A percentile compares a stretch with the other conserved stretches of the same genome.
Evolutionary conservation across 2,329 filamentous ascomycete species (phyloP).

Genomic region (Aspergillus aculeatus): DNA sequence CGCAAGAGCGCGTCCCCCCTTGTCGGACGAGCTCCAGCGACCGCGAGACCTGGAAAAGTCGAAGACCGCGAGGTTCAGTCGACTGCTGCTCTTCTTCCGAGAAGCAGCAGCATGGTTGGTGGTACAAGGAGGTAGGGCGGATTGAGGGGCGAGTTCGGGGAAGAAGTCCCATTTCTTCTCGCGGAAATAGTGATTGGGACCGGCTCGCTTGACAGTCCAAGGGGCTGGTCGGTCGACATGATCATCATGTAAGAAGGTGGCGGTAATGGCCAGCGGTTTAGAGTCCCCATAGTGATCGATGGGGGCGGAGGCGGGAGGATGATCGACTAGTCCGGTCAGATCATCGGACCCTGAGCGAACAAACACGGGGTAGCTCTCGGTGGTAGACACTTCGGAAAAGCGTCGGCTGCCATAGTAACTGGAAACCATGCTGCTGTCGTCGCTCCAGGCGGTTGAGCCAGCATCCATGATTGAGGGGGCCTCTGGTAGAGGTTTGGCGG

Average conservation of each 20-base stretch:
- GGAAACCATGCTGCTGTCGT: slow-evolving; percentile 30
- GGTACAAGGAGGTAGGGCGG: slow-evolving; percentile 20
- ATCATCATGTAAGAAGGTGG: slow-evolving; percentile 21
- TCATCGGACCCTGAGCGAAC: slow-evolving; percentile 31
- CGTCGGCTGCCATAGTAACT: slow-evolving; percentile 21
- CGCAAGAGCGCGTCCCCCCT: slow-evolving; percentile 20
- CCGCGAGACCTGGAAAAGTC: slow-evolving; percentile 20
- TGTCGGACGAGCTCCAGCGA: slow-evolving; percentile 29
- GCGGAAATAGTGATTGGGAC: slow-evolving; percentile 38
- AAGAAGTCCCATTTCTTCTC: slow-evolving; percentile 46
- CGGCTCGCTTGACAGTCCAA: slow-evolving; percentile 23
- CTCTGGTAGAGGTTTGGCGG: slow-evolving; percentile 26
- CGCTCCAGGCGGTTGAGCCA: slow-evolving; percentile 30
- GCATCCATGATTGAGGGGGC: slow-evolving; percentile 18
- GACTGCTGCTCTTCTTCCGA: slow-evolving; percentile 23
- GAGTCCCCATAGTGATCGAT: slow-evolving; percentile 10
- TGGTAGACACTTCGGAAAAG: slow-evolving; percentile 21
- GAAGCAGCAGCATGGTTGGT: slow-evolving; percentile 13
- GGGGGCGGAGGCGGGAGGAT: slow-evolving; percentile 19
- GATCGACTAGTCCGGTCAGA: slow-evolving; percentile 27
- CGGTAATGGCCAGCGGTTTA: slow-evolving; percentile 10
- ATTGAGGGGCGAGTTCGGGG: slow-evolving; percentile 37
- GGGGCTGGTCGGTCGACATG: slow-evolving; percentile 24
- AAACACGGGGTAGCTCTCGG: slow-evolving; percentile 34
- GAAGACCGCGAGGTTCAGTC: slow-evolving; percentile 22